phyloP scores from a whole-genome alignment of 2,329 filamentous ascomycete species.

The Sphaerostilbella broomeana region DNA sequence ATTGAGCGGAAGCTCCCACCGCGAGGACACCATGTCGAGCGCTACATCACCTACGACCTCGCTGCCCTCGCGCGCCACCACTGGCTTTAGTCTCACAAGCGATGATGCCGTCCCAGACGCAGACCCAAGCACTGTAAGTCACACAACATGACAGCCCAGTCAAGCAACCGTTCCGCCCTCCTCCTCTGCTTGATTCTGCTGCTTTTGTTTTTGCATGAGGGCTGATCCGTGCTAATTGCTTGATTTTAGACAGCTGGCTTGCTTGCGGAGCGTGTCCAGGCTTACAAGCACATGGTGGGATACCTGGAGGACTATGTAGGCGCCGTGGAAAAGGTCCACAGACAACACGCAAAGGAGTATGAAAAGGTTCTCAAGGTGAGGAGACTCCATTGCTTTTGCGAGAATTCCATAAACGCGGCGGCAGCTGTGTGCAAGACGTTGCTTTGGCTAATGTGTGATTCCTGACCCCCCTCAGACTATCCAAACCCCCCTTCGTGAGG shows the following conservation, averaged over 20 bases:
- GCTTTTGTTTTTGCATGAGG: not conserved
- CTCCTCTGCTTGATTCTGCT: not conserved
- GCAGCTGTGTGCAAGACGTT: too few relatives aligned
- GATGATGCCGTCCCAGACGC: constrained; percentile 55
- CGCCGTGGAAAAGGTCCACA: constrained; percentile 80
- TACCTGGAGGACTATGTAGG: constrained; percentile 88
- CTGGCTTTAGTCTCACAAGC: constrained; percentile 38
- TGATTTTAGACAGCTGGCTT: constrained; percentile 61
- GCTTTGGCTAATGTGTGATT: too few relatives aligned
- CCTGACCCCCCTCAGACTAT: too few relatives aligned
- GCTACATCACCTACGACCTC: constrained; percentile 25
- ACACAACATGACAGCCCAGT: not conserved
- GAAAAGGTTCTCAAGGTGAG: constrained; percentile 80
- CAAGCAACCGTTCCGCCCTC: not conserved
- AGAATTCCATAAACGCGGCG: too few relatives aligned
- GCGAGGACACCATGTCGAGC: constrained; percentile 20
- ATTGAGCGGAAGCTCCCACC: not conserved
- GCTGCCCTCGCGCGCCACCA: constrained; percentile 42
- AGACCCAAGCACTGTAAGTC: constrained; percentile 51
- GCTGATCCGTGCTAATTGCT: not conserved
- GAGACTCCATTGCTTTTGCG: not conserved
- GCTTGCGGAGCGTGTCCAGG: constrained; percentile 79
- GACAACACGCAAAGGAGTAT: constrained; percentile 84
- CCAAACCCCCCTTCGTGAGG: constrained; percentile 76
- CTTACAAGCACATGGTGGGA: constrained; percentile 90